Percentiles rank a stretch among this genome's conserved stretches.
These are phyloP conservation scores for Moricandia moricandioides DNA, from an alignment of 345 rosid genomes.

Conservation along the genomic window DNA sequence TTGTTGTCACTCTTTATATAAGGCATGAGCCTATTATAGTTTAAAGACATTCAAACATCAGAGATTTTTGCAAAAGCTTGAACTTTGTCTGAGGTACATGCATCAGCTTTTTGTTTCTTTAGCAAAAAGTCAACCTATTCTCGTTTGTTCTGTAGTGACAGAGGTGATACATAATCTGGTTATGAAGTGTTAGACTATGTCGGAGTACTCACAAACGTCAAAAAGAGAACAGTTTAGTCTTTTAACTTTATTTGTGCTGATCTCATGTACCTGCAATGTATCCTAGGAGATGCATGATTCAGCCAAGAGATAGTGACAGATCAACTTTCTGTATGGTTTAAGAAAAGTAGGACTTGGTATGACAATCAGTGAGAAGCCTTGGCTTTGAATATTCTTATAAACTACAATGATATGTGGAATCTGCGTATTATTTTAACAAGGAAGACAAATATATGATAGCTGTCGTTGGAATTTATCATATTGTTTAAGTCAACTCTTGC, in stretches of 20 bases:
- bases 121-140: neutral
- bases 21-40: neutral
- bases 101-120: neutral
- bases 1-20: neutral
- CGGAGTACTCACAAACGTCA: neutral
- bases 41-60: neutral
- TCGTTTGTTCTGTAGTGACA: neutral
- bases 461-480: constrained; percentile 12
- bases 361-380: neutral
- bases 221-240: neutral
- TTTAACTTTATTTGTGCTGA: constrained; percentile 1
- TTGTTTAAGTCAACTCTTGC: constrained; percentile 28
- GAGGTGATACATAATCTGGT: neutral
- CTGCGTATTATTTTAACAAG: neutral
- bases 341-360: constrained; percentile 7
- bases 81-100: neutral
- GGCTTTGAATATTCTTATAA: constrained; percentile 13
- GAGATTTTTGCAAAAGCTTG: neutral
- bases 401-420: constrained; percentile 26
- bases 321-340: neutral
- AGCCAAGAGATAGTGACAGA: constrained; percentile 8
- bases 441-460: constrained; percentile 15
- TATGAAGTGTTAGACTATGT: neutral
- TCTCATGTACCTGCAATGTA: constrained; percentile 1
- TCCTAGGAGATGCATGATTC: constrained; percentile 15